Evolutionary conservation across 208 protist genomes (phyloP).

Genomic region (Leishmania turanica): DNA sequence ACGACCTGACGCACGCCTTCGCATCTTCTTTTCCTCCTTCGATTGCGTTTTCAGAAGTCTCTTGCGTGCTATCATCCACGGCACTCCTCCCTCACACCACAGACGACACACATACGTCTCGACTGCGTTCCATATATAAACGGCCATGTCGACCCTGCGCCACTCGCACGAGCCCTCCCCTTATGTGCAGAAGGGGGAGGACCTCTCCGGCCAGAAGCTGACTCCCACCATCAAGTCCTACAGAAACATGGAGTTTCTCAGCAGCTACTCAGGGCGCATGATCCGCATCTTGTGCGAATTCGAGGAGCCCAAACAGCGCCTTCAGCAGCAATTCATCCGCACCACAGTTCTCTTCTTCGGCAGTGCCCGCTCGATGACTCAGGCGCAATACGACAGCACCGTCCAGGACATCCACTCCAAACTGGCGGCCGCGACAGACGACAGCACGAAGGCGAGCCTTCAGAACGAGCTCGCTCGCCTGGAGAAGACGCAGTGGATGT

Average conservation of each 20-base stretch:
- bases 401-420: conserved; percentile 28
- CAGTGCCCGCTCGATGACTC: conserved; percentile 88
- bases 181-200: conserved; percentile 76
- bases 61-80: neutral
- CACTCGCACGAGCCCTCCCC: conserved; percentile 39
- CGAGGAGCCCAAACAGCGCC: conserved; percentile 81
- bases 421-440: conserved; percentile 20
- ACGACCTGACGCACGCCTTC: neutral
- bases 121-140: neutral
- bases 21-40: neutral
- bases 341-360: conserved; percentile 94
- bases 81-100: neutral
- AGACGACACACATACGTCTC: neutral
- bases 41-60: neutral
- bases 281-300: conserved; percentile 94
- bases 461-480: conserved; percentile 57
- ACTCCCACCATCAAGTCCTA: conserved; percentile 91
- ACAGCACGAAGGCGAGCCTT: conserved; percentile 19
- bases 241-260: conserved; percentile 84
- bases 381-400: conserved; percentile 65
- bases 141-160: neutral
- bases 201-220: conserved; percentile 43
- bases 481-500: conserved; percentile 91
- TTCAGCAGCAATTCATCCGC: conserved; percentile 70
- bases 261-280: conserved; percentile 67